Evolutionary conservation across 2,329 filamentous ascomycete species (phyloP), one percentile per base, ranked within the genome.

Genomic region (Cladobotryum mycophilum): DNA sequence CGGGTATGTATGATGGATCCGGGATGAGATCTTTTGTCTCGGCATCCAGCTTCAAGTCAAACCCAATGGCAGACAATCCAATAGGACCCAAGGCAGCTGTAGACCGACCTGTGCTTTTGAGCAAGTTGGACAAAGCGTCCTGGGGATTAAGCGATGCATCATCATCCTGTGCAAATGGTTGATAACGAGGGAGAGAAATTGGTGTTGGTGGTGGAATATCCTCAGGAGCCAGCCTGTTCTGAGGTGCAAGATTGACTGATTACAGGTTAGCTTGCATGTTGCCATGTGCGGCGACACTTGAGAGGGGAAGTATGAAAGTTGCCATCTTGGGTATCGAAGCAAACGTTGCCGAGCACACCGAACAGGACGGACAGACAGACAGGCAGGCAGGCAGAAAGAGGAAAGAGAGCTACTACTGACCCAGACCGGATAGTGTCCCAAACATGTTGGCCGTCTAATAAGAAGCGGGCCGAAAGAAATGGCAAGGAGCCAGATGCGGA

Each of bases 191-290:
- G 41, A 83, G 70, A 56, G 65, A 70, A 56, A 83, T 61, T 17
- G 78, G 76, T 7, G 80, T 83, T 41, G 79, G 72, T 37, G 76
- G 71, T n/a, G 79, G 79, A 12, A 82, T 71, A 53, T 81, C 71
- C 58, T 76, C 73, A 17, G 76, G 74, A 49, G 70, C 63, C 58
- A 72, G 56, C 55, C 61, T 48, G 48, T 51, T 52, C 57, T 60
- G 51, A 33, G 48, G 38, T 15, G 61, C 59, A 49, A 66, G 51
- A 49, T 58, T 62, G 41, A 44, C 52, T 53, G 48, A 33, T 51
- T 17, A 25, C 13, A 42, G 51, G 25, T 30, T 30, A 30, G 25
- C 25, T 30, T 30, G 25, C 25, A 8, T 30, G 6, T 30, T 30
- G 9, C 9, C 6, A 30, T 7, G 25, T 6, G 25, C 25, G 25